phyloP scores from a whole-genome alignment of 805 yeast genomes.

The Candida oleophila region DNA sequence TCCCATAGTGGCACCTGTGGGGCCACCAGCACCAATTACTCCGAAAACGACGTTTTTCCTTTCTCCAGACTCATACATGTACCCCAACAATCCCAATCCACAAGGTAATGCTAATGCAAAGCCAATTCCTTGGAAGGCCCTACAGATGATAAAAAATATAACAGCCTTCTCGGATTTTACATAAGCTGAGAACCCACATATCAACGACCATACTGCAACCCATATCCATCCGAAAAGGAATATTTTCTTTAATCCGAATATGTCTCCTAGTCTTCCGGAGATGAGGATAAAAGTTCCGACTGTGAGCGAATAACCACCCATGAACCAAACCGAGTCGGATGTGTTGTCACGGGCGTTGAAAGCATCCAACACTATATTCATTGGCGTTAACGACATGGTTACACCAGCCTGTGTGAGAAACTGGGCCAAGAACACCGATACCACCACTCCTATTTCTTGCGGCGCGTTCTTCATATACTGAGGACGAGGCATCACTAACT shows the following conservation, averaged over 20 bases:
- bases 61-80: slow-evolving; percentile 40
- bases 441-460: slow-evolving; percentile 25
- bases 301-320: slow-evolving; percentile 69
- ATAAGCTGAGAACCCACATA: slow-evolving; percentile 59
- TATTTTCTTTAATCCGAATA: slow-evolving; percentile 60
- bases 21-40: slow-evolving; percentile 59
- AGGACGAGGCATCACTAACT: neutral
- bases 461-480: neutral
- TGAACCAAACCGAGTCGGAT: slow-evolving; percentile 55
- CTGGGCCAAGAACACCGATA: slow-evolving; percentile 30
- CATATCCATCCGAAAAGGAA: slow-evolving; percentile 56
- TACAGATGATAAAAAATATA: slow-evolving; percentile 49
- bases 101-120: slow-evolving; percentile 60
- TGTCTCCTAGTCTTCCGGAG: slow-evolving; percentile 71
- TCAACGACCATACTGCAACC: slow-evolving; percentile 55
- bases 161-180: slow-evolving; percentile 45
- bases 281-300: slow-evolving; percentile 71
- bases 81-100: slow-evolving; percentile 55
- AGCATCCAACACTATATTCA: slow-evolving; percentile 33
- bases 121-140: slow-evolving; percentile 68
- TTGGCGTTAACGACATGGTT: slow-evolving; percentile 36
- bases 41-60: slow-evolving; percentile 57
- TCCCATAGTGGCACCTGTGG: slow-evolving; percentile 60
- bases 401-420: slow-evolving; percentile 37
- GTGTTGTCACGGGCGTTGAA: slow-evolving; percentile 14